Evolutionary conservation across 2,329 filamentous ascomycete genomes (phyloP), one percentile per base, ranked within the genome.

Genomic region (Sporothrix variecibatus): DNA sequence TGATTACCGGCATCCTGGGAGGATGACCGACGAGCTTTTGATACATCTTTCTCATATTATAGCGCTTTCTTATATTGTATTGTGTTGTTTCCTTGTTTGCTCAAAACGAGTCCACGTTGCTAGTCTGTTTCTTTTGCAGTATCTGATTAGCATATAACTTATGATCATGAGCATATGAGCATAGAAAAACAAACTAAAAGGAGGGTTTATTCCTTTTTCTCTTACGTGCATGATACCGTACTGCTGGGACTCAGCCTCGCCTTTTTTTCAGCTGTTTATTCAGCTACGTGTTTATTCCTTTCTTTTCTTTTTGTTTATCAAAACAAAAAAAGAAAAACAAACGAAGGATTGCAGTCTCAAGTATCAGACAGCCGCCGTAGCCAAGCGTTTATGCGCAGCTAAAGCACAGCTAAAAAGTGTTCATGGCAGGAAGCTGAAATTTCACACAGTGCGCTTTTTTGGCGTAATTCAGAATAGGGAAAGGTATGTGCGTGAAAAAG

Each of bases 181-280:
- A 64, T 64, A 64, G 9, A 62, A 34, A 64, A 65, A 40, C 8
- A 64, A 65, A 43, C 40, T 23, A 2, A 46, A 65, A 67, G 5
- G 12, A 67, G 38, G 11, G 23, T 20, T 28, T 28, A 65, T 65
- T 43, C 20, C 17, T 26, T 31, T 40, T 65, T 38, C 5, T 28
- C 34, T n/a, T 65, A 7, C 38, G 38, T 65, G n/a, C 38, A 43
- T 46, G 62, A 28, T 17, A 67, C 28, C 28, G 11, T 20, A 26
- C 12, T 71, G 34, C 38, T 8, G 53, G 51, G 46, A 70, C 38
- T 67, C 62, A 46, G 67, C 65, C 43, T 49, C 26, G 67, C n/a
- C 31, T 56, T 28, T 56, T 28, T 62, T 71, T 31, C 53, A 28
- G 51, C 31, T n/a, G 23, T 40, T 64, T 71, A 58, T 74, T n/a